Conservation (phyloP, 2,329 filamentous ascomycete species). For the Arthroderma sp. region DNA sequence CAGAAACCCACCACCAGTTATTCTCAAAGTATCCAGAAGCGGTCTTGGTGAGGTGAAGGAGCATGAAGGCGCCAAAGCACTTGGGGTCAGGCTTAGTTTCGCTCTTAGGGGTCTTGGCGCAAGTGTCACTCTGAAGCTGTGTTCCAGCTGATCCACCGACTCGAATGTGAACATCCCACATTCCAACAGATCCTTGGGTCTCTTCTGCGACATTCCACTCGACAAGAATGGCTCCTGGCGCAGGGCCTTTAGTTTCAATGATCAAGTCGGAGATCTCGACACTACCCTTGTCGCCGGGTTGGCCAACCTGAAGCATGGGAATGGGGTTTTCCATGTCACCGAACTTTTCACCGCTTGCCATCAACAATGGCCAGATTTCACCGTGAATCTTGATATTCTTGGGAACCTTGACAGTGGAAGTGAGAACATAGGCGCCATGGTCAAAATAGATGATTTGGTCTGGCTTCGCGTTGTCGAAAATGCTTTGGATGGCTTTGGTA, state of each 20-base stretch:
- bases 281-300: conserved; percentile 59
- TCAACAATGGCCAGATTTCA: conserved; percentile 81
- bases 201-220: conserved; percentile 71
- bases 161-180: conserved; percentile 96
- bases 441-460: conserved; percentile 53
- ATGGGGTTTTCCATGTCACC: conserved; percentile 60
- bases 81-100: conserved; percentile 48
- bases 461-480: conserved; percentile 50
- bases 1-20: conserved; percentile 78
- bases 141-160: conserved; percentile 80
- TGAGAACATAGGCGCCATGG: conserved; percentile 50
- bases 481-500: conserved; percentile 66
- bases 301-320: conserved; percentile 74
- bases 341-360: conserved; percentile 67
- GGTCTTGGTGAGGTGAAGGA: conserved; percentile 42
- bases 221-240: conserved; percentile 78
- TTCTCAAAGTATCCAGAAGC: conserved; percentile 72
- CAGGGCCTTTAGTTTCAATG: conserved; percentile 68
- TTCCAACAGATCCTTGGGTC: conserved; percentile 54
- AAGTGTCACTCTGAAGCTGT: conserved; percentile 63
- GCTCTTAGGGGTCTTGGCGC: conserved; percentile 58
- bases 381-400: conserved; percentile 78
- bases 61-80: conserved; percentile 61
- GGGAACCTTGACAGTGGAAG: conserved; percentile 46
- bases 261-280: conserved; percentile 84